Percentiles rank a stretch among this genome's conserved stretches.
phyloP scores from a whole-genome alignment of 106 monocot genomes.

The Platanthera guangdongensis region DNA sequence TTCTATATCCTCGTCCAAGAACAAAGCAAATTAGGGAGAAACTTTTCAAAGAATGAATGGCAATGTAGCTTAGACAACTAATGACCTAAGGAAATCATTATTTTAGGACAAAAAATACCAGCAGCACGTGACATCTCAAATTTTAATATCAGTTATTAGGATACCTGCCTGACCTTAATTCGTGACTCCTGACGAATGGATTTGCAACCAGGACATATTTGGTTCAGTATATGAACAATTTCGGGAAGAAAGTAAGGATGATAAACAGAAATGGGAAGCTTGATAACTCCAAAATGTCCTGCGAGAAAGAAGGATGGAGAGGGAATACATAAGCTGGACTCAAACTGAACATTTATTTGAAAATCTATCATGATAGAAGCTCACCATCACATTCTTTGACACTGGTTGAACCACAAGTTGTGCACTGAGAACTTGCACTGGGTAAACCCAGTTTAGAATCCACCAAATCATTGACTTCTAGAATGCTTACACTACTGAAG shows the following conservation, averaged over 20 bases:
- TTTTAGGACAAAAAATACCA: not conserved
- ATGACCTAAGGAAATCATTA: not conserved
- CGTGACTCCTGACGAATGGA: constrained; percentile 22
- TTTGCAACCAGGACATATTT: constrained; percentile 78
- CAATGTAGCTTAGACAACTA: not conserved
- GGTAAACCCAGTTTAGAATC: constrained; percentile 71
- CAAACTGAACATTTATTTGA: not conserved
- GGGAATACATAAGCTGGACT: not conserved
- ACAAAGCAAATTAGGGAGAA: no score
- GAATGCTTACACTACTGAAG: constrained; percentile 24
- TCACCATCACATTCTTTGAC: constrained; percentile 65
- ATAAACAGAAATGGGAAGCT: constrained; percentile 51
- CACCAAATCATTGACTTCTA: constrained; percentile 44
- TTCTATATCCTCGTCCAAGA: no score
- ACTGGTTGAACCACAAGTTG: constrained; percentile 51
- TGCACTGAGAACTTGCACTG: constrained; percentile 41
- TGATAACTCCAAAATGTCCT: constrained; percentile 75
- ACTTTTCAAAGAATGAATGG: not conserved
- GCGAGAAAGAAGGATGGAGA: constrained; percentile 13
- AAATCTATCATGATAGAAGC: not conserved
- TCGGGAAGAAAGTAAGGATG: constrained; percentile 67
- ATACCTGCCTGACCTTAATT: constrained; percentile 23
- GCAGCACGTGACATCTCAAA: not conserved
- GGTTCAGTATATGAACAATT: constrained; percentile 69
- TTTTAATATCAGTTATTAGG: not conserved